These are phyloP conservation scores for Bipolaris oryzae DNA, from an alignment of 2,329 filamentous ascomycete genomes.

Conservation along the genomic window DNA sequence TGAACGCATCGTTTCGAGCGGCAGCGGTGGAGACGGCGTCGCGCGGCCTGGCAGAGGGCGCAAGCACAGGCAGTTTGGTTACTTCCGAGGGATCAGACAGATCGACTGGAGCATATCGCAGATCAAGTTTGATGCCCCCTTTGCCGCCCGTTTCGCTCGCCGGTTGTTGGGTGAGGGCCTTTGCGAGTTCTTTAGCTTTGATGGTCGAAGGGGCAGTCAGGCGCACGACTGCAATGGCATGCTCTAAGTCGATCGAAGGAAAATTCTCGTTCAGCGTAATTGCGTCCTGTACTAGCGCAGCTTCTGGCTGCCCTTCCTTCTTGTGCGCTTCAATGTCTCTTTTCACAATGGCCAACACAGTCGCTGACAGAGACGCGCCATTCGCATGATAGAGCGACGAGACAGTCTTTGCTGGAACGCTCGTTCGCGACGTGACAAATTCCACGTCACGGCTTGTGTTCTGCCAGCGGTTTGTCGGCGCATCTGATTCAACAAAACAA, in stretches of 20 bases:
- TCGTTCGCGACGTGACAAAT: constrained; percentile 62
- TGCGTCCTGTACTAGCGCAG: constrained; percentile 57
- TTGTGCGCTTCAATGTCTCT: constrained; percentile 52
- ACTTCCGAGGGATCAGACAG: constrained; percentile 41
- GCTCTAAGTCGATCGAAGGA: constrained; percentile 55
- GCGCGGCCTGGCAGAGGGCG: constrained; percentile 41
- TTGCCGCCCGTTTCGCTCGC: constrained; percentile 28
- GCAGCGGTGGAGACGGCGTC: constrained; percentile 54
- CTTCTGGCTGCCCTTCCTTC: constrained; percentile 42
- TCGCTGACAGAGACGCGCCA: constrained; percentile 60
- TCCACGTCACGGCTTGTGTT: constrained; percentile 63
- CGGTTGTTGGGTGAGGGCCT: constrained; percentile 55
- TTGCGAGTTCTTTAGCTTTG: constrained; percentile 65
- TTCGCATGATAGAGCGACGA: constrained; percentile 65
- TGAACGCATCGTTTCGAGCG: constrained; percentile 59
- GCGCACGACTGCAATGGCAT: constrained; percentile 60
- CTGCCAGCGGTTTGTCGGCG: constrained; percentile 63
- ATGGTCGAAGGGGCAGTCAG: constrained; percentile 63
- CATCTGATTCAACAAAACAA: constrained; percentile 32
- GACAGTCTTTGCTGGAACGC: constrained; percentile 55
- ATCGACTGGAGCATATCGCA: constrained; percentile 53
- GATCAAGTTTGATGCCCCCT: constrained; percentile 56
- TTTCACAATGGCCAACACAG: constrained; percentile 61
- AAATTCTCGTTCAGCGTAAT: constrained; percentile 62
- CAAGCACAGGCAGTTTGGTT: constrained; percentile 34